Conservation (phyloP, 2,329 filamentous ascomycete species). For the Thermomyces lanuginosus region DNA sequence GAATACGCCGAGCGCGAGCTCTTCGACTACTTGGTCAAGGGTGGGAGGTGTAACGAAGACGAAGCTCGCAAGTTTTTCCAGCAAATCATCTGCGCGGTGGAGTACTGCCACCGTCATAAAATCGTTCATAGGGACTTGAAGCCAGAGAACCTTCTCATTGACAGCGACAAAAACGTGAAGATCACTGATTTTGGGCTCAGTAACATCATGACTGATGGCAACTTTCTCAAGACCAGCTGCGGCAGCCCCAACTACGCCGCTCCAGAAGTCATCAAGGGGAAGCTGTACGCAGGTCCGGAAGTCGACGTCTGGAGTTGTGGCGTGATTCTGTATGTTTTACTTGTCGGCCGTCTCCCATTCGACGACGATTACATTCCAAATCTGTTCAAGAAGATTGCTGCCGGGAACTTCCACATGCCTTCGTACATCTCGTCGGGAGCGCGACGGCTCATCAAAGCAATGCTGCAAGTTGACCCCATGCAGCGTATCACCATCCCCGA, state of each 20-base stretch:
- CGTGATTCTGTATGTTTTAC: slow-evolving; percentile 48
- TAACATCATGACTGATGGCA: slow-evolving; percentile 99
- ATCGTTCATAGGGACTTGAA: slow-evolving; percentile 97
- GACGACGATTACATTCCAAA: slow-evolving; percentile 98
- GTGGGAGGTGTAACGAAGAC: slow-evolving; percentile 77
- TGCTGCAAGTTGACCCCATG: slow-evolving; percentile 90
- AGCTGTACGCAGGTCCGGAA: slow-evolving; percentile 91
- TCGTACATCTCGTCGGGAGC: slow-evolving; percentile 80
- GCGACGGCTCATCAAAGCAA: slow-evolving; percentile 58
- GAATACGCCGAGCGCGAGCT: slow-evolving; percentile 94
- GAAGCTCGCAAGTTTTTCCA: slow-evolving; percentile 97
- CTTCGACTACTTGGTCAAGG: slow-evolving; percentile 94
- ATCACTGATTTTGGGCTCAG: slow-evolving; percentile 97
- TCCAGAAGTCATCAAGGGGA: slow-evolving; percentile 93
- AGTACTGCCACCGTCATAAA: slow-evolving; percentile 97
- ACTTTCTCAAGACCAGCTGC: slow-evolving; percentile 96
- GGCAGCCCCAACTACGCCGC: slow-evolving; percentile 97
- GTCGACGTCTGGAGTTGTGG: slow-evolving; percentile 73
- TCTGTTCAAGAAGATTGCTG: slow-evolving; percentile 92
- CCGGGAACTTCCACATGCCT: slow-evolving; percentile 83
- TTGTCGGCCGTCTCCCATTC: slow-evolving; percentile 64
- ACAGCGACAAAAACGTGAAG: slow-evolving; percentile 94
- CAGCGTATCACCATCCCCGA: slow-evolving; percentile 87
- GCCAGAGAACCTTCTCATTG: slow-evolving; percentile 87
- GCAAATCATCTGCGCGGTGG: slow-evolving; percentile 95